Evolutionary conservation across 2,329 filamentous ascomycete species (phyloP), one percentile per base, ranked within the genome.

Genomic region (Cladophialophora bantiana): DNA sequence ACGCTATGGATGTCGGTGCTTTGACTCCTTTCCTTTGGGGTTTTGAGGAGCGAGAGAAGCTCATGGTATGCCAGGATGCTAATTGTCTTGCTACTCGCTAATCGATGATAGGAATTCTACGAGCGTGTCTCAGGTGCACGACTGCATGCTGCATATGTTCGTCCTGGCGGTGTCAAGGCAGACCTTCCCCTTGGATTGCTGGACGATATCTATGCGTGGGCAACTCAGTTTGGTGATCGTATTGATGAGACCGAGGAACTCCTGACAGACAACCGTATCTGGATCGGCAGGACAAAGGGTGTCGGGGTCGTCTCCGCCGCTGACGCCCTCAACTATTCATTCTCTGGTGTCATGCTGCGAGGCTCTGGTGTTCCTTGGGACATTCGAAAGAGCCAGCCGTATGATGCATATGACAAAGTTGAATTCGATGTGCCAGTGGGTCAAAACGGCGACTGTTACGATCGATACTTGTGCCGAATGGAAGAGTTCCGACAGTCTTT

Each of bases 131-230:
- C 95, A 48, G 95, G 95, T 78, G 95, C 95, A 74, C 95, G 95
- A 85, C 88, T 99, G 60, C 95, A 99, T 83, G 92, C 95, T 67
- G 95, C 95, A 75, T 99, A 99, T 79, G 91, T 99, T 75, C 92
- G 95, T 74, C 95, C 95, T 56, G 95, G 95, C 76, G 95, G 95
- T 82, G 95, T 99, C 64, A 92, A 93, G 76, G 94, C 98, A 82
- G 95, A 99, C 83, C 86, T 99, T 54, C 95, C 95, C 35, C 77
- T 97, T 68, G 95, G 95, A 72, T 89, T 99, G 54, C 89, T 99
- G 59, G 96, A 99, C 78, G 95, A 99, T 78, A 99, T 99, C 77
- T 98, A 99, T 84, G 94, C 98, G 83, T 99, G 95, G 95, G 95
- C 95, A 15, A 99, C 95, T 66, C 95, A 99, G 81, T 99, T 99